Percentiles rank a stretch among this genome's conserved stretches.
Evolutionary conservation across 2,329 filamentous ascomycete species (phyloP).

Genomic region (Leptographium wingfieldii): DNA sequence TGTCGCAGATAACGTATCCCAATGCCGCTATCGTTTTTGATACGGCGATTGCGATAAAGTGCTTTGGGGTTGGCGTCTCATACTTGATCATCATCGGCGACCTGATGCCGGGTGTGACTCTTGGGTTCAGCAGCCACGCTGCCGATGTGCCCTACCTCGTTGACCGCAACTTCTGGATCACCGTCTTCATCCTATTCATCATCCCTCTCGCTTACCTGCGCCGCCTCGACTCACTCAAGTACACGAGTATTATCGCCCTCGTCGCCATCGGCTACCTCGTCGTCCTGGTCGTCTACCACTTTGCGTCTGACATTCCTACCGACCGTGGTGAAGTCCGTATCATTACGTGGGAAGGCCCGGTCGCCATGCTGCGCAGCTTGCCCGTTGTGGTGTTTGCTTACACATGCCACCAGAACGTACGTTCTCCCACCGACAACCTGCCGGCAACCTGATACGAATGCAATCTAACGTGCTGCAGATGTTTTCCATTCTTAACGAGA

Average conservation of each 20-base stretch:
- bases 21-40: conserved; percentile 94
- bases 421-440: background rate
- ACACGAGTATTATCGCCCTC: conserved; percentile 84
- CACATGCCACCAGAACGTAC: conserved; percentile 93
- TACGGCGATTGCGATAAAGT: conserved; percentile 91
- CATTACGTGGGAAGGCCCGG: conserved; percentile 65
- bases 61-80: conserved; percentile 92
- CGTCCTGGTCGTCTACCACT: conserved; percentile 86
- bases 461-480: conserved; percentile 44
- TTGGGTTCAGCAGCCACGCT: conserved; percentile 59
- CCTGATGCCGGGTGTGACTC: conserved; percentile 87
- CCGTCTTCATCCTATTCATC: conserved; percentile 90
- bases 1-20: conserved; percentile 93
- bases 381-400: conserved; percentile 99
- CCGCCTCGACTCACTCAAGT: conserved; percentile 88
- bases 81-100: conserved; percentile 99
- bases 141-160: conserved; percentile 60
- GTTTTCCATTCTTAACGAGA: conserved; percentile 97
- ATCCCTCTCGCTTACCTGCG: conserved; percentile 90
- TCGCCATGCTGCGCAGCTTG: conserved; percentile 71
- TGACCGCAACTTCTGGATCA: conserved; percentile 94
- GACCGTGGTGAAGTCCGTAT: conserved; percentile 62
- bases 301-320: conserved; percentile 62
- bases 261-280: conserved; percentile 92
- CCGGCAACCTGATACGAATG: background rate